Evolutionary conservation across 169 alveolate species (phyloP).

Genomic region (Cyclospora cayetanensis): DNA sequence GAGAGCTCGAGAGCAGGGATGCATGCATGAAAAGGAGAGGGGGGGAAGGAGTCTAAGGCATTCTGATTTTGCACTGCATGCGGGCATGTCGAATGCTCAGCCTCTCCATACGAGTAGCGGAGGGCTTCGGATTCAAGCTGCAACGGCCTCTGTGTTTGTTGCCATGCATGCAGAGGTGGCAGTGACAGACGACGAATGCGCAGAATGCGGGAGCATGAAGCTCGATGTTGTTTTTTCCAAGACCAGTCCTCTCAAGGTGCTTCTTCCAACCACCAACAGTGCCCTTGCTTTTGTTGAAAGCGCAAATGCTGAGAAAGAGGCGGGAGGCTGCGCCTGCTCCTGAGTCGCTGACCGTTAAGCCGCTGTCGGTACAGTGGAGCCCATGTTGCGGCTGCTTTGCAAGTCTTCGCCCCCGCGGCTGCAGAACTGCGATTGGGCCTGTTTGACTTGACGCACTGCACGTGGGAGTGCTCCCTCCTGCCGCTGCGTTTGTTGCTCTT

Average conservation of each 20-base stretch:
- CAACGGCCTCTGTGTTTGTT: too few species aligned
- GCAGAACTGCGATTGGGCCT: too few species aligned
- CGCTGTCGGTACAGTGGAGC: neutral
- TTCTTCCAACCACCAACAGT: neutral
- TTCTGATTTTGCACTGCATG: too few species aligned
- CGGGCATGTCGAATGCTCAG: too few species aligned
- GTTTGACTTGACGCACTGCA: too few species aligned
- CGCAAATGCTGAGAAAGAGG: neutral
- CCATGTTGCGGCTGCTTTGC: too few species aligned
- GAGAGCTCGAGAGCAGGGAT: too few species aligned
- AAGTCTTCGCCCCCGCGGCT: too few species aligned
- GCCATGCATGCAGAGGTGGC: neutral
- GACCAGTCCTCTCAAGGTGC: conserved; percentile 44
- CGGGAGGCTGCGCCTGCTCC: neutral
- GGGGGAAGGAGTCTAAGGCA: too few species aligned
- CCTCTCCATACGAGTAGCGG: too few species aligned
- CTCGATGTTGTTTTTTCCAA: conserved; percentile 44
- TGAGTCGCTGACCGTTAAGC: neutral
- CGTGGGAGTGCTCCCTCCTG: neutral
- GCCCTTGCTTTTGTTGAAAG: neutral
- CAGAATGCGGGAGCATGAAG: conserved; percentile 35
- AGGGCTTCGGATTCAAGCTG: too few species aligned
- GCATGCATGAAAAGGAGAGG: too few species aligned
- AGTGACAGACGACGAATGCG: conserved; percentile 57
- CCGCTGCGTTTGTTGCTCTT: conserved; percentile 10